A percentile compares a stretch with the other conserved stretches of the same genome.
phyloP scores from a whole-genome alignment of 2,329 filamentous ascomycete species.

The Bimuria novae-zelandiae region DNA sequence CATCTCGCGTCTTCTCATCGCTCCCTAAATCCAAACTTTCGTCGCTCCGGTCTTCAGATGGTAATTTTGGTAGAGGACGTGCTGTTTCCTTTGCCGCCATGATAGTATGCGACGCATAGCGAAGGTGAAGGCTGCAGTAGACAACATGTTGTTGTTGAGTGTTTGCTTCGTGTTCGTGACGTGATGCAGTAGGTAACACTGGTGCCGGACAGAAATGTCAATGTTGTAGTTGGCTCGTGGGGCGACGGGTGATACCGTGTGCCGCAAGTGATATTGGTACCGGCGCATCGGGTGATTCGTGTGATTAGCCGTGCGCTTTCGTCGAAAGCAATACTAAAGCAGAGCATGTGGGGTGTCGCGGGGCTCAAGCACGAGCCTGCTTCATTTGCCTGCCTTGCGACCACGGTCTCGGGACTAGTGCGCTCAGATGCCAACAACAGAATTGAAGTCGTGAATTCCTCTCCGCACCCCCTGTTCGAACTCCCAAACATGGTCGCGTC shows the following conservation, averaged over 20 bases:
- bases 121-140: background rate
- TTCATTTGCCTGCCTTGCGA: too few relatives aligned
- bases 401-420: too few relatives aligned
- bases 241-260: slow-evolving; percentile 3
- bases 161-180: background rate
- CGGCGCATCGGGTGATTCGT: background rate
- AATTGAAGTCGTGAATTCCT: slow-evolving; percentile 50
- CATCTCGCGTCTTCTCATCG: background rate
- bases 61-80: background rate
- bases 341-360: too few relatives aligned
- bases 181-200: slow-evolving; percentile 6
- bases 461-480: slow-evolving; percentile 56
- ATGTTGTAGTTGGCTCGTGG: slow-evolving; percentile 1
- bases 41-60: background rate
- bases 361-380: too few relatives aligned
- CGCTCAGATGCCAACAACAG: slow-evolving; percentile 23
- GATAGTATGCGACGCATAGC: background rate
- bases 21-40: background rate
- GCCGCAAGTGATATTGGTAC: background rate
- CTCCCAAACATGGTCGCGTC: slow-evolving; percentile 55
- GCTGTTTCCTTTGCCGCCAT: background rate
- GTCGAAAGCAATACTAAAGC: background rate
- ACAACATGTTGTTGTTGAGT: background rate
- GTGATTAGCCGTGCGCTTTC: background rate
- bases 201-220: background rate